Evolutionary conservation across 1,139 yeast species (phyloP), one percentile per base, ranked within the genome.

Genomic region (Debaryomyces nepalensis): DNA sequence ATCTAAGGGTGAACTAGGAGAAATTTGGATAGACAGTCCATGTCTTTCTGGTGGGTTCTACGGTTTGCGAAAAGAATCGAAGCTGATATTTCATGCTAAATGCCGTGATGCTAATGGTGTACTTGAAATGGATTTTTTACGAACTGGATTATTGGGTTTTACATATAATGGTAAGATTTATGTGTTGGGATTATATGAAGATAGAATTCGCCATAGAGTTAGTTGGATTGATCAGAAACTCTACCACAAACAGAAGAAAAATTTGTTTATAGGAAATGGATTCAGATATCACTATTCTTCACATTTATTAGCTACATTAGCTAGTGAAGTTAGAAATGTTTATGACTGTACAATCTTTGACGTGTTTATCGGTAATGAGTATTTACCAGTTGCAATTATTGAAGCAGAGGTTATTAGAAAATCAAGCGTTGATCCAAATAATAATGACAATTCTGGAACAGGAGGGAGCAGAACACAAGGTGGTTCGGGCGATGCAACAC

Each of bases 281-380:
- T 66, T 74, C 14, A 66, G 84, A 44, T 87, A 86, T 48, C 95
- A 90, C 58, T 93, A 91, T 57, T 79, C 96, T 0, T 87, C 93
- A 6, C 98, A 93, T 61, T 64, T 90, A 33, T 78, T 87, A 37
- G 84, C 84, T 39, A 87, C 97, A 0, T 69, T 93, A 43, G 95
- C 93, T 20, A 74, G 90, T 48, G 86, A 85, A 36, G 90, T 95
- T 5, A 80, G 90, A 24, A 84, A 87, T 40, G 85, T 91, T 1
- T 85, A 85, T 48, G 99, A 95, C 54, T 88, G 96, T 51, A 85
- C 97, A 1, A 89, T 95, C 15, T 95, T 93, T 63, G 98, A 95
- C 59, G 79, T 91, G 7, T 81, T 81, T 50, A 82, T 89, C 42
- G 93, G 91, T 39, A 86, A 84, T 43, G 97, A 89, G 58, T 87